Evolutionary conservation across 805 yeast genomes (phyloP), one percentile per base, ranked within the genome.

Genomic region (Maudiozyma turicensis): DNA sequence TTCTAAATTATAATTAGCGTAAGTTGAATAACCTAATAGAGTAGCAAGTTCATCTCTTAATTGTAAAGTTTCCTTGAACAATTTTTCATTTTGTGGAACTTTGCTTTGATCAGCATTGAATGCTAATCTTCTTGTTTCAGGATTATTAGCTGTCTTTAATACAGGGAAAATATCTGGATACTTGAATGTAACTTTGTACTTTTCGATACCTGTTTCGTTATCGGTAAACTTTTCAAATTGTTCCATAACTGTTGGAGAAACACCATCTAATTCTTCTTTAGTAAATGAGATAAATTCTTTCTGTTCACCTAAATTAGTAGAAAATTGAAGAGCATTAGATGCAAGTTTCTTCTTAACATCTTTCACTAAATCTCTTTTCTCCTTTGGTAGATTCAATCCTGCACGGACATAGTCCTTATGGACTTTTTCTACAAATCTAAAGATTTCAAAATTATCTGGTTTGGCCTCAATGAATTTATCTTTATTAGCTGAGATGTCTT

Each of bases 101-200:
- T 84, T 82, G 62, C 79, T 77, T 63, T 82, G 87, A 63, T 82
- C 83, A 31, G 82, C 88, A 43, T 76, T 58, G 56, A 73, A 82
- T 1, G 88, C 87, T 10, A 65, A 60, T 59, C 77, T 80, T 68
- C 95, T 77, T 2, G 93, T 84, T 20, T 75, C 76, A 41, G 80
- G 74, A 53, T 67, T 68, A 49, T 73, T 71, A 41, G 95, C 90
- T 63, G 80, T 80, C 62, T 84, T 84, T 64, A 85, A 65, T n/a
- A 84, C 83, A 1, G 95, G 95, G 52, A 82, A 70, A 44, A 83
- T 65, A 60, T 86, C 95, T 1, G 95, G 93, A 58, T 84, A 84
- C 64, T 87, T 86, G 70, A 78, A 85, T 2, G 93, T 83, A 72
- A 87, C 83, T 60, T 82, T 82, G 55, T 64, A 71, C 54, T 64